These are phyloP conservation scores for Craspedostauros australis DNA, from an alignment of 108 stramenopile species.

Conservation along the genomic window DNA sequence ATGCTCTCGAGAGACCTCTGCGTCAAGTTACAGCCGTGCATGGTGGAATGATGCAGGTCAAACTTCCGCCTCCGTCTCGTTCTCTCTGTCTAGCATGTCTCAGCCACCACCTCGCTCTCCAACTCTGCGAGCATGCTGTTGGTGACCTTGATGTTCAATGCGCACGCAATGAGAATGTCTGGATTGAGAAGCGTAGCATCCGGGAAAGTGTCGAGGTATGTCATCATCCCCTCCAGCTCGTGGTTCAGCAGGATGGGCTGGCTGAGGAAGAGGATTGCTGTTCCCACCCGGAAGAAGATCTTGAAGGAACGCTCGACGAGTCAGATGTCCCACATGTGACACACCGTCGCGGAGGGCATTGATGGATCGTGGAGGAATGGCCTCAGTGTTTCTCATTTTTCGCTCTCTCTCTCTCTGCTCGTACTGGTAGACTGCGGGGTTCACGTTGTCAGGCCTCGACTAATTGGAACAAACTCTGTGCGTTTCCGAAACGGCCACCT, in stretches of 20 bases:
- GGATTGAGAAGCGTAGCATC: slow-evolving; percentile 83
- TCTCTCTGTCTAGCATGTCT: too few relatives aligned
- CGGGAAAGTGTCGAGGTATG: slow-evolving; percentile 85
- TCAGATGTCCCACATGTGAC: slow-evolving; percentile 92
- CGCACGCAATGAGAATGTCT: slow-evolving; percentile 85
- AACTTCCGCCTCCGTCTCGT: too few relatives aligned
- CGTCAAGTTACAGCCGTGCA: too few relatives aligned
- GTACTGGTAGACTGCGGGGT: too few relatives aligned
- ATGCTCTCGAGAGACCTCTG: too few relatives aligned
- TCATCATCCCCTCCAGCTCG: slow-evolving; percentile 91
- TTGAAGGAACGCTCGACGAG: slow-evolving; percentile 86
- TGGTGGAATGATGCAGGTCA: too few relatives aligned
- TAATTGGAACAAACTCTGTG: too few relatives aligned
- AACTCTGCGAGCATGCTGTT: slow-evolving; percentile 75
- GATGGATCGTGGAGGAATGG: slow-evolving; percentile 85
- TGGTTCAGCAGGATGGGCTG: slow-evolving; percentile 83
- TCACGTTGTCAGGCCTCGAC: too few relatives aligned
- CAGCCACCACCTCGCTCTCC: slow-evolving; percentile 63
- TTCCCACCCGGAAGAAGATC: slow-evolving; percentile 87
- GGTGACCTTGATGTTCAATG: slow-evolving; percentile 85
- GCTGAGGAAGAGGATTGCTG: slow-evolving; percentile 82
- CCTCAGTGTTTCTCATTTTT: too few relatives aligned
- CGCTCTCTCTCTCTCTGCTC: too few relatives aligned
- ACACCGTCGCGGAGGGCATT: slow-evolving; percentile 85
- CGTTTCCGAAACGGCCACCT: too few relatives aligned